A percentile compares a stretch with the other conserved stretches of the same genome.
Conservation (phyloP, 208 protist species). For the Trypanosoma rangeli region DNA sequence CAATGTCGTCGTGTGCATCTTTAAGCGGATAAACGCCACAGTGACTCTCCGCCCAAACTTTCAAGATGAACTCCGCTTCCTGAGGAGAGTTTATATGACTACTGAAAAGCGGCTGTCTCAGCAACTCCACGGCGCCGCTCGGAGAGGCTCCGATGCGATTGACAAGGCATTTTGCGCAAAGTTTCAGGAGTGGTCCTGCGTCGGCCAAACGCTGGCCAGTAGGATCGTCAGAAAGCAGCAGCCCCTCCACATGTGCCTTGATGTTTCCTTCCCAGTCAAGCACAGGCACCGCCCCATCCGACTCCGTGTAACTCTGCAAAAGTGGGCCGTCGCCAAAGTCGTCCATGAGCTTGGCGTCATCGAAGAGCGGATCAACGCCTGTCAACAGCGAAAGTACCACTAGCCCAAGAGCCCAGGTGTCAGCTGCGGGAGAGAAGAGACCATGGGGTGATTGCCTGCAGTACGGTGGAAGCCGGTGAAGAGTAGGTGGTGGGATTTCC, state of each 20-base stretch:
- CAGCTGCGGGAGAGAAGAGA: slow-evolving; percentile 49
- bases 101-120: slow-evolving; percentile 49
- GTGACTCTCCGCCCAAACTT: slow-evolving; percentile 9
- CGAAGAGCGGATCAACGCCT: slow-evolving; percentile 79
- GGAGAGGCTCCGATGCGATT: slow-evolving; percentile 44
- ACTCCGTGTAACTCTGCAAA: slow-evolving; percentile 37
- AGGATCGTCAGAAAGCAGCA: slow-evolving; percentile 40
- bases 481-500: background rate
- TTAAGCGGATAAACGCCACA: background rate
- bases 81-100: slow-evolving; percentile 27
- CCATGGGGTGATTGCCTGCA: slow-evolving; percentile 68
- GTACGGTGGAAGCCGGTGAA: slow-evolving; percentile 51
- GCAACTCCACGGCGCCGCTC: slow-evolving; percentile 34
- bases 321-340: slow-evolving; percentile 79
- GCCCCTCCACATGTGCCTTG: slow-evolving; percentile 38
- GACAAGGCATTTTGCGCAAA: slow-evolving; percentile 65
- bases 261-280: slow-evolving; percentile 85
- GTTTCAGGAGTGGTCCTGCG: slow-evolving; percentile 38
- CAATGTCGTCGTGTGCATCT: background rate
- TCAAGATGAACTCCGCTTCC: slow-evolving; percentile 7
- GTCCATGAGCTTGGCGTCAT: slow-evolving; percentile 46
- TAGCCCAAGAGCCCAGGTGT: slow-evolving; percentile 73
- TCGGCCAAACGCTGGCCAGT: slow-evolving; percentile 11
- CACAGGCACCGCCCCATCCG: slow-evolving; percentile 13
- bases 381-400: slow-evolving; percentile 67